Base-by-base conservation (phyloP, 371 early-diverging fungal genomes). In the Mucor sp. region DNA sequence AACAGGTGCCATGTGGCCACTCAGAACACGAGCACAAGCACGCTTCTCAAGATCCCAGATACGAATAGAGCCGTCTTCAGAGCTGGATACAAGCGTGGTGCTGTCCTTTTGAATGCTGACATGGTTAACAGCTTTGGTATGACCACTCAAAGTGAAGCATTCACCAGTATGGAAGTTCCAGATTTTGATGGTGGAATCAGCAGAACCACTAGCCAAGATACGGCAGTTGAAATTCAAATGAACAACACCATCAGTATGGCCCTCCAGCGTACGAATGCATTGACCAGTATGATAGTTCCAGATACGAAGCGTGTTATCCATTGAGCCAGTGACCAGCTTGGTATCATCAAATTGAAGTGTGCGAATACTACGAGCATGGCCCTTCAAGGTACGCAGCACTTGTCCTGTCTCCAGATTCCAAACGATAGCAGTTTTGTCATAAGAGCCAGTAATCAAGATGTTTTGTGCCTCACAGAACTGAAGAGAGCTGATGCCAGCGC, bases 221-320 rank as follows among this genome's bases (percentile, higher is more conserved):
- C 93, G 89, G 39, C 89, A 86, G 66, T 91, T 89, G 71, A 94
- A 97, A 75, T 98, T 93, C 15, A 97, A 81, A 47, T 91, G 92
- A 28, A 90, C 86, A 6, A 98, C 94, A 28, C 97, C 97, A 60
- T 85, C 87, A 12, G 97, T 95, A 62, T 90, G 91, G 5, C 92
- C 92, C 53, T 86, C 89, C 48, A 99, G 79, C 0, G 90, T 91
- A 48, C 95, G 91, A 44, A 99, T 87, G 63, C 94, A 92, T 47
- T 90, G 82, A 55, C 97, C 98, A 5, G 91, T 93, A 61, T 92
- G 91, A 69, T 96, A 93, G 75, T 98, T 95, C 99, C 99, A 99
- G 65, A 99, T 92, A 66, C 92, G 82, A n/a, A 99, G 87, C 0
- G 97, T 97, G 44, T 93, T 89, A 69, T 99, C 99, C 75, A 92